A percentile compares a stretch with the other conserved stretches of the same genome.
Evolutionary conservation across 1,139 yeast genomes (phyloP).

Genomic region (Suhomyces guaymorum): DNA sequence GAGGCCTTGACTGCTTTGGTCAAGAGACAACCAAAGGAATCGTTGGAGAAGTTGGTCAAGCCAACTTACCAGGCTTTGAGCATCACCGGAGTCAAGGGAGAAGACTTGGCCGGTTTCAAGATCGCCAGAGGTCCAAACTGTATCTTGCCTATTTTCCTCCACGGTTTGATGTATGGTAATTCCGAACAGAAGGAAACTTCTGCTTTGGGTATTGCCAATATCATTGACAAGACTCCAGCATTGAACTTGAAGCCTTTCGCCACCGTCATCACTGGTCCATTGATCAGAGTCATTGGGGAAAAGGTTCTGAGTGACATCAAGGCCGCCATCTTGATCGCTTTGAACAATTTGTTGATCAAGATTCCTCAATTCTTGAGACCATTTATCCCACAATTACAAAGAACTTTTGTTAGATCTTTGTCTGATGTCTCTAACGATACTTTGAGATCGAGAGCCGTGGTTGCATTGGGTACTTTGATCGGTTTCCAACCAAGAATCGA

Average conservation of each 20-base stretch:
- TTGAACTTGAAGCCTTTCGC: conserved; percentile 81
- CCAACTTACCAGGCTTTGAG: conserved; percentile 77
- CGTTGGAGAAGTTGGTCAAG: conserved; percentile 71
- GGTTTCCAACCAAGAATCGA: conserved; percentile 92
- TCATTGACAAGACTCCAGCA: conserved; percentile 85
- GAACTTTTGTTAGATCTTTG: conserved; percentile 92
- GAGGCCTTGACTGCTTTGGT: conserved; percentile 66
- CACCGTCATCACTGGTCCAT: conserved; percentile 93
- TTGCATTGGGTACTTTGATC: conserved; percentile 83
- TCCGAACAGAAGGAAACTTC: conserved; percentile 81
- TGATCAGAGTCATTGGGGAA: conserved; percentile 97
- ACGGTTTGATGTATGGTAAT: conserved; percentile 93
- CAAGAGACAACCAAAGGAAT: conserved; percentile 70
- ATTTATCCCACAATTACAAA: conserved; percentile 93
- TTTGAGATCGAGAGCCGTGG: conserved; percentile 83
- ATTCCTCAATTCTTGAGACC: conserved; percentile 93
- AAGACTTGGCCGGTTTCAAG: conserved; percentile 72
- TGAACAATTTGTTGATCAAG: conserved; percentile 73
- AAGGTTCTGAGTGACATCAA: conserved; percentile 87
- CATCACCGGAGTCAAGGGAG: conserved; percentile 62
- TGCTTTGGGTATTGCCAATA: conserved; percentile 86
- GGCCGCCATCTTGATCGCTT: conserved; percentile 84
- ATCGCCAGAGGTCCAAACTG: conserved; percentile 87
- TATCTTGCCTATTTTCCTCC: conserved; percentile 86
- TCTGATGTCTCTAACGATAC: conserved; percentile 73